A percentile compares a stretch with the other conserved stretches of the same genome.
Evolutionary conservation across 129 eudicot genomes (phyloP).

Genomic region (Arctium minus): DNA sequence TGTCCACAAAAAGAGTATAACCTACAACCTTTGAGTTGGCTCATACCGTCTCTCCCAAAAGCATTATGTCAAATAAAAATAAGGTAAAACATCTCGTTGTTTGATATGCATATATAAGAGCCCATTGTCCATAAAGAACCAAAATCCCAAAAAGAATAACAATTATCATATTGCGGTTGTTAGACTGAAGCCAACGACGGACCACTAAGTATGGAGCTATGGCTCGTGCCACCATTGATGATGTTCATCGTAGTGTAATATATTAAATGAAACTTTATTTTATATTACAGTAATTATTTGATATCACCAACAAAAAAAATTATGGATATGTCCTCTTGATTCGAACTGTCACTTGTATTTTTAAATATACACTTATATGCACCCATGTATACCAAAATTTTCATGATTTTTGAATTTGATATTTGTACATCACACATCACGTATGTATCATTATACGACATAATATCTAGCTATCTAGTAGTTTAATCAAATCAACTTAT

Average conservation of each 20-base stretch:
- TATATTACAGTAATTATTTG: too few relatives aligned
- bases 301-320: too few relatives aligned
- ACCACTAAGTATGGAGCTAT: neutral
- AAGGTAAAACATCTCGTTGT: neutral
- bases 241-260: too few relatives aligned
- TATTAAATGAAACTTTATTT: too few relatives aligned
- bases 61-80: neutral
- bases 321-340: too few relatives aligned
- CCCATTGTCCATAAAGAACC: neutral
- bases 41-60: neutral
- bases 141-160: neutral
- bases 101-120: neutral
- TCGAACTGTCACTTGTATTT: too few relatives aligned
- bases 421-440: neutral
- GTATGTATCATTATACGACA: neutral
- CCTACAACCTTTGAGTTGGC: neutral
- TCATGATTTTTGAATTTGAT: too few relatives aligned
- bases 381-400: neutral
- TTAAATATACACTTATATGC: too few relatives aligned
- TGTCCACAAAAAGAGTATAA: neutral
- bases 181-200: neutral
- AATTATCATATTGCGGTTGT: neutral
- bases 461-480: neutral
- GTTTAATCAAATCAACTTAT: neutral
- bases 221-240: too few relatives aligned